phyloP scores from a whole-genome alignment of 257 asterid species.

The Dorcoceras hygrometricum region DNA sequence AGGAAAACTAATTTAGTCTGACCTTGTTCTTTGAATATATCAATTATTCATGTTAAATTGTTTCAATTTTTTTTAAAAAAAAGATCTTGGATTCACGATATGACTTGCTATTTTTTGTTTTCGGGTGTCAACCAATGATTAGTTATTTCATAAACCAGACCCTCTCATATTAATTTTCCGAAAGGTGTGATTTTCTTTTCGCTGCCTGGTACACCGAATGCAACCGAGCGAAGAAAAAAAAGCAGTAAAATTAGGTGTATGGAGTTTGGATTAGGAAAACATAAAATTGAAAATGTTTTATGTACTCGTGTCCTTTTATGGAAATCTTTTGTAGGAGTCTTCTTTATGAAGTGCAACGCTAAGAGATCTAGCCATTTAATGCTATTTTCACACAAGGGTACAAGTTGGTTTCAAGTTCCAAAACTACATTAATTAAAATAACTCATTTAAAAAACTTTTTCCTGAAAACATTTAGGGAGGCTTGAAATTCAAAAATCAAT shows the following conservation, averaged over 20 bases:
- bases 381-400: too few species aligned
- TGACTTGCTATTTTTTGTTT: too few species aligned
- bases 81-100: not conserved
- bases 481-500: too few species aligned
- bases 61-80: not conserved
- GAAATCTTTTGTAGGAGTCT: too few species aligned
- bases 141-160: not conserved
- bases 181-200: not conserved
- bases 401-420: too few species aligned
- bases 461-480: too few species aligned
- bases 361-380: not conserved
- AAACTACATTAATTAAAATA: too few species aligned
- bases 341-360: not conserved
- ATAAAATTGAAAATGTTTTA: too few species aligned
- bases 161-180: not conserved
- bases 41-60: too few species aligned
- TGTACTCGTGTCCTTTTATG: not conserved
- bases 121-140: not conserved
- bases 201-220: not conserved
- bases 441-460: too few species aligned
- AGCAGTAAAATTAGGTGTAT: not conserved
- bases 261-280: not conserved
- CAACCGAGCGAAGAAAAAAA: not conserved
- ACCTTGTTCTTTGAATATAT: not conserved
- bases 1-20: not conserved